Evolutionary conservation across 2,329 filamentous ascomycete genomes (phyloP).

Genomic region (Anisogramma anomala): DNA sequence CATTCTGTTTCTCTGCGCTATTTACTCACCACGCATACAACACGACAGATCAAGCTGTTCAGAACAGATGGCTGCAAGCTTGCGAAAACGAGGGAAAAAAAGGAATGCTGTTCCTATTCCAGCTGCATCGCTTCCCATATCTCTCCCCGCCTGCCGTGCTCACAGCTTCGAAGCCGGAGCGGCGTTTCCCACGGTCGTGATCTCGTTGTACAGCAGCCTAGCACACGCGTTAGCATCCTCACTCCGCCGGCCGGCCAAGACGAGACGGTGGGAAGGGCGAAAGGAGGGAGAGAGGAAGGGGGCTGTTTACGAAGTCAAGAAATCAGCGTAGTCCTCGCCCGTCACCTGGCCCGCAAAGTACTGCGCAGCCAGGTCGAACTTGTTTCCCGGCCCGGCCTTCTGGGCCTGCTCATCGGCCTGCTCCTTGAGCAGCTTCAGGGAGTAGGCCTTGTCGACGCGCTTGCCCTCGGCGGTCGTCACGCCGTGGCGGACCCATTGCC

Average conservation of each 20-base stretch:
- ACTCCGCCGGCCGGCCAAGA: not conserved
- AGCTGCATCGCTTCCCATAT: not conserved
- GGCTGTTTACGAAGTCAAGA: slow-evolving; percentile 71
- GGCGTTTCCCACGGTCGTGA: slow-evolving; percentile 59
- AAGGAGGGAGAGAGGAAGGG: slow-evolving; percentile 1
- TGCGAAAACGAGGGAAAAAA: not conserved
- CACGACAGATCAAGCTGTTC: too few species aligned
- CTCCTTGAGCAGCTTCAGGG: slow-evolving; percentile 76
- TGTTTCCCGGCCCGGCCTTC: slow-evolving; percentile 77
- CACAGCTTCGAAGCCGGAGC: slow-evolving; percentile 53
- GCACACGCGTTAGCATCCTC: not conserved
- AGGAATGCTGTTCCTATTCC: not conserved
- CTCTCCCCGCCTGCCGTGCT: slow-evolving; percentile 12
- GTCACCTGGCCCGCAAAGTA: slow-evolving; percentile 92
- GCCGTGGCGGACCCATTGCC: slow-evolving; percentile 80
- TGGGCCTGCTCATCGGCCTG: slow-evolving; percentile 62
- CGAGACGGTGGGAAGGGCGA: not conserved
- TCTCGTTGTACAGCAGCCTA: slow-evolving; percentile 78
- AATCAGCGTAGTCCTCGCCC: slow-evolving; percentile 95
- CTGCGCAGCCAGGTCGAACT: slow-evolving; percentile 78
- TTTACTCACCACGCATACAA: too few species aligned
- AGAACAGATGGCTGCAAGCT: too few species aligned
- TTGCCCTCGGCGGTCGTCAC: slow-evolving; percentile 76
- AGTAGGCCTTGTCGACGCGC: slow-evolving; percentile 85
- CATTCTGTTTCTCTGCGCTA: too few species aligned